phyloP scores from a whole-genome alignment of 2,329 filamentous ascomycete species.

The Colletotrichum tropicale region DNA sequence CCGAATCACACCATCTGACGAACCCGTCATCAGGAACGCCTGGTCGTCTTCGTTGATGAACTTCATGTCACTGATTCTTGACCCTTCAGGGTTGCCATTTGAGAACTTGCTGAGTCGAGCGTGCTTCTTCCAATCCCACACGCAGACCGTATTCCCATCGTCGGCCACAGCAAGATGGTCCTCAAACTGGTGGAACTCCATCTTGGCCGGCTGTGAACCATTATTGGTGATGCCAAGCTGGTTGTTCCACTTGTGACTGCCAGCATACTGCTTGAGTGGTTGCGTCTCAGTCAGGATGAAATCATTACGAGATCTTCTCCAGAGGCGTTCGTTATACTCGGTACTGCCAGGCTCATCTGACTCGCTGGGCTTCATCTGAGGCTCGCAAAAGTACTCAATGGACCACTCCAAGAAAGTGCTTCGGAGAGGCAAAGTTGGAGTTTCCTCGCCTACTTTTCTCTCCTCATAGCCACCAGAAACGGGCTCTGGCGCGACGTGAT shows the following conservation, averaged over 20 bases:
- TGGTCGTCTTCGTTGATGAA: slow-evolving; percentile 99
- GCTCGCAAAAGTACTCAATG: slow-evolving; percentile 95
- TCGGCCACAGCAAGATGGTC: slow-evolving; percentile 94
- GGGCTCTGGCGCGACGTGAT: slow-evolving; percentile 78
- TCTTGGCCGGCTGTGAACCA: slow-evolving; percentile 84
- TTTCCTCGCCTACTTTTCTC: slow-evolving; percentile 56
- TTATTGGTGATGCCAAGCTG: slow-evolving; percentile 87
- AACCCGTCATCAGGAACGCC: slow-evolving; percentile 91
- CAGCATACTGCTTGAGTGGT: slow-evolving; percentile 87
- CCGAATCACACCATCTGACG: slow-evolving; percentile 91
- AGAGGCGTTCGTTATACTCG: slow-evolving; percentile 94
- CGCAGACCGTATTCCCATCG: slow-evolving; percentile 84
- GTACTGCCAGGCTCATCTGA: slow-evolving; percentile 95
- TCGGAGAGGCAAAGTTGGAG: slow-evolving; percentile 73
- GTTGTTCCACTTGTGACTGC: slow-evolving; percentile 85
- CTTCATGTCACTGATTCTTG: slow-evolving; percentile 90
- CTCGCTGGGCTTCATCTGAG: slow-evolving; percentile 96
- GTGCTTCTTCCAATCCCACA: slow-evolving; percentile 92
- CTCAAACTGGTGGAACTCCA: slow-evolving; percentile 98
- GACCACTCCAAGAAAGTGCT: slow-evolving; percentile 95
- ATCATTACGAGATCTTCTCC: slow-evolving; percentile 92
- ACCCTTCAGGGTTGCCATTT: slow-evolving; percentile 90
- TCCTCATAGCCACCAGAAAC: slow-evolving; percentile 77
- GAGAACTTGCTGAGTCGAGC: slow-evolving; percentile 82
- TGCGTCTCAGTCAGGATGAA: slow-evolving; percentile 91